Percentiles rank a stretch among this genome's conserved stretches.
Evolutionary conservation across 495 filamentous ascomycete species (phyloP).

Genomic region (Talaromyces nanjingensis): DNA sequence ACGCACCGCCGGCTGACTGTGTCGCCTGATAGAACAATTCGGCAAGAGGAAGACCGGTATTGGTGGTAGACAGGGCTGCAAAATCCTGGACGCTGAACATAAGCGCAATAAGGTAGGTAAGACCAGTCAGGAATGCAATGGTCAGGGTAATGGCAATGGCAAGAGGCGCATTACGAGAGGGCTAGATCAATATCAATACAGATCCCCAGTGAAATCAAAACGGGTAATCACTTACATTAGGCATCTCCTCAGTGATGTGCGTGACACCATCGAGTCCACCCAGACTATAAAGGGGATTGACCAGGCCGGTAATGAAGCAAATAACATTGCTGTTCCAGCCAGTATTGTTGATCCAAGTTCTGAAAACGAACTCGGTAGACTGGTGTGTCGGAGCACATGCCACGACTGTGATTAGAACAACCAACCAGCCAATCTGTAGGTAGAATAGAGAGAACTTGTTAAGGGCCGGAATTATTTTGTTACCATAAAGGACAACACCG

Average conservation of each 20-base stretch:
- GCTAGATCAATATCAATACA: conserved; percentile 47
- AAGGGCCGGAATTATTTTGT: conserved; percentile 26
- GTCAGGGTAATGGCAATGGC: conserved; percentile 24
- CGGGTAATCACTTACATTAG: too few relatives aligned
- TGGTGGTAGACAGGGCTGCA: conserved; percentile 16
- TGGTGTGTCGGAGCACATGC: conserved; percentile 47
- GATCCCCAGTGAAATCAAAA: too few relatives aligned
- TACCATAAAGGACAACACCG: conserved; percentile 29
- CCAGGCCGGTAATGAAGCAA: conserved; percentile 28
- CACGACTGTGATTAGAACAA: conserved; percentile 65
- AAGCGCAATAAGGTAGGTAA: conserved; percentile 24
- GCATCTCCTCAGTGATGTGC: conserved; percentile 30
- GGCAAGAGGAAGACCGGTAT: conserved; percentile 25
- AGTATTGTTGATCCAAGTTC: conserved; percentile 22
- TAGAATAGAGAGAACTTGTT: conserved; percentile 50
- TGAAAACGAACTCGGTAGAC: conserved; percentile 29
- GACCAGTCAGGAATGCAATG: conserved; percentile 26
- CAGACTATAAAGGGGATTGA: conserved; percentile 28
- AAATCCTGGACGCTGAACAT: conserved; percentile 23
- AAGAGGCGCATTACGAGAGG: conserved; percentile 23
- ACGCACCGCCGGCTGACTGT: conserved; percentile 22
- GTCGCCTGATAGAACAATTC: conserved; percentile 28
- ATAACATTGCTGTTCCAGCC: conserved; percentile 26
- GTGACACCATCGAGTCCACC: conserved; percentile 29
- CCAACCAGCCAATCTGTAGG: conserved; percentile 54